Conservation (phyloP, 345 rosid species). For the Gynandropsis gynandra region DNA sequence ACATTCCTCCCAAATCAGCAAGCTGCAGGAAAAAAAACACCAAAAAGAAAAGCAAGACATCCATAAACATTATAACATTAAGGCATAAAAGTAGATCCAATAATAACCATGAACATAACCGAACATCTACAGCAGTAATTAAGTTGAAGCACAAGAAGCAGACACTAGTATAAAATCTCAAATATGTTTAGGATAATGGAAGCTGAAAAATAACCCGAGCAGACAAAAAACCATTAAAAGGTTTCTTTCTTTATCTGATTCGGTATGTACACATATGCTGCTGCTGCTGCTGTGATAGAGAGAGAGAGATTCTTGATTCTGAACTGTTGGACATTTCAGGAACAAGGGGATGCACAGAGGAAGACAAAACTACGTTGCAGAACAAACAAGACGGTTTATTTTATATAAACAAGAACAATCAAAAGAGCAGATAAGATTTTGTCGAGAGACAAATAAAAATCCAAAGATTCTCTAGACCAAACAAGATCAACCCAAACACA, state of each 20-base stretch:
- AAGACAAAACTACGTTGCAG: slow-evolving; percentile 15
- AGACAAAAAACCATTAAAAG: too few relatives aligned
- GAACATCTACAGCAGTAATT: too few relatives aligned
- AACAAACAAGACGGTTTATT: slow-evolving; percentile 18
- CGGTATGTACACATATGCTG: too few relatives aligned
- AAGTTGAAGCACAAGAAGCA: too few relatives aligned
- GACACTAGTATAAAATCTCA: too few relatives aligned
- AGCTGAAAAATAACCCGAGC: too few relatives aligned
- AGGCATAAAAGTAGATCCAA: background rate
- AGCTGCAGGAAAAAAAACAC: slow-evolving; percentile 38
- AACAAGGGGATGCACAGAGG: too few relatives aligned
- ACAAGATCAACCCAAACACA: slow-evolving; percentile 58
- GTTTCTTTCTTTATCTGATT: too few relatives aligned
- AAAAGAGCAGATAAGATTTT: slow-evolving; percentile 26
- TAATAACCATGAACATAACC: background rate
- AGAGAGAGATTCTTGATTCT: too few relatives aligned
- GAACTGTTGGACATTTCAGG: too few relatives aligned
- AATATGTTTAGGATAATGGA: too few relatives aligned
- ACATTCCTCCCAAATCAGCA: slow-evolving; percentile 94
- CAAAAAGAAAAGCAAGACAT: background rate
- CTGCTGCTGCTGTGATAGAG: too few relatives aligned
- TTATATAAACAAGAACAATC: slow-evolving; percentile 22
- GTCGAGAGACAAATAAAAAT: slow-evolving; percentile 34
- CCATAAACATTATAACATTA: background rate
- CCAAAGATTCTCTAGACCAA: slow-evolving; percentile 55